Evolutionary conservation across 176 grass and related monocot species (phyloP), one percentile per base, ranked within the genome.

Genomic region (Leersia perrieri): DNA sequence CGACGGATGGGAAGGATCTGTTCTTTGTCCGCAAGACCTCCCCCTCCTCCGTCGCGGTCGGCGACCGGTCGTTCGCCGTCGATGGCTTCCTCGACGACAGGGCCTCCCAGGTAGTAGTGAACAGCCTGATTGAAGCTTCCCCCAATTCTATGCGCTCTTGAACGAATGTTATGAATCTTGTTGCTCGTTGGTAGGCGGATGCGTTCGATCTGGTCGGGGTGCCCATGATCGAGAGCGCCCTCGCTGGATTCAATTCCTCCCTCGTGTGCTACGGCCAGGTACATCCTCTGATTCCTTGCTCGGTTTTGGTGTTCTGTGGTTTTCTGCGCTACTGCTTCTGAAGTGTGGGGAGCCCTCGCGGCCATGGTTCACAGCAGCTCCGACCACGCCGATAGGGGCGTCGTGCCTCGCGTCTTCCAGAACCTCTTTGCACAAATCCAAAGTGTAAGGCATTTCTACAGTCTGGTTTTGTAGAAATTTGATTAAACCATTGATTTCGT

Each of bases 261-360:
- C 81, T 99, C 23, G 81, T 99, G 30, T 99, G 90, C 68, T 99
- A 93, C 66, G 96, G 92, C 67, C 90, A 95, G 96, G 96, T 99
- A 64, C 14, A 72, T 70, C 63, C 7, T 62, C 32, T 36, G 5
- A 22, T 35, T 22, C 28, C 62, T 63, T 68, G 13, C n/a, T n/a
- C n/a, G n/a, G 31, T 73, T 73, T 15, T 69, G 2, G 26, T 27
- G 30, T 8, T 55, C 0, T 39, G 34, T 5, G 29, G 49, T 62
- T 86, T 20, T 60, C 25, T 44, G 41, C 66, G 41, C 32, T 70
- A 49, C 25, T 33, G 63, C 58, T 73, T 10, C 76, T 63, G 60
- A 77, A 76, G 73, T n/a, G n/a, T n/a, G n/a, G n/a, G n/a, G n/a
- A n/a, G n/a, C n/a, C n/a, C n/a, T n/a, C n/a, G n/a, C n/a, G n/a